These are phyloP conservation scores for Coniochaeta prunicola DNA, from an alignment of 2,329 filamentous ascomycete species.

Conservation along the genomic window DNA sequence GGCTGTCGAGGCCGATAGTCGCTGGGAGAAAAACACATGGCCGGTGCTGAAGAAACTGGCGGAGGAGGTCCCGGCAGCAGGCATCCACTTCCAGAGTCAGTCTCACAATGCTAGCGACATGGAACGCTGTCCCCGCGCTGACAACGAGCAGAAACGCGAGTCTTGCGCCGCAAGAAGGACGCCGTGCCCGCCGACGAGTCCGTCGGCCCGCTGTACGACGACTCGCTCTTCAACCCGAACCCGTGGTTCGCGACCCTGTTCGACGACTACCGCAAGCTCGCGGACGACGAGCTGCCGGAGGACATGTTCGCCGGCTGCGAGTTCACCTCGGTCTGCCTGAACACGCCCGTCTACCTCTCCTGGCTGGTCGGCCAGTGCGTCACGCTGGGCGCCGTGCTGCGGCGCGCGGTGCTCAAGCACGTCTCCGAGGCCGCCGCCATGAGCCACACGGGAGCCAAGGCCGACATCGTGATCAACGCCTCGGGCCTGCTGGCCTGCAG, in stretches of 20 bases:
- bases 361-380: conserved; percentile 79
- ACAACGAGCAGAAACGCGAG: conserved; percentile 31
- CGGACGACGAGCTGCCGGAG: conserved; percentile 48
- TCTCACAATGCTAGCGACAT: too few relatives aligned
- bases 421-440: conserved; percentile 60
- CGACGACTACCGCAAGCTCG: conserved; percentile 61
- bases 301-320: conserved; percentile 65
- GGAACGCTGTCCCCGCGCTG: not conserved
- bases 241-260: conserved; percentile 71
- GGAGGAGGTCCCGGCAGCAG: conserved; percentile 64
- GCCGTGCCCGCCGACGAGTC: conserved; percentile 20
- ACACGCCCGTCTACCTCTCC: conserved; percentile 78
- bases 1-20: conserved; percentile 31
- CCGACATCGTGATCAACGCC: conserved; percentile 74
- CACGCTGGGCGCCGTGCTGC: conserved; percentile 61
- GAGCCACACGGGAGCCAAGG: conserved; percentile 47
- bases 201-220: conserved; percentile 36
- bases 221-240: conserved; percentile 57
- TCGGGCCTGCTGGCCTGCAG: conserved; percentile 70
- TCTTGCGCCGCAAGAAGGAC: conserved; percentile 57
- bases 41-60: conserved; percentile 52
- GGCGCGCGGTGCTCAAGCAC: conserved; percentile 58
- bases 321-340: conserved; percentile 87
- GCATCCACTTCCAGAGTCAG: conserved; percentile 66
- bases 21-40: conserved; percentile 60